Percentiles rank a stretch among this genome's conserved stretches.
Evolutionary conservation across 768 basidiomycete genomes (phyloP).

Genomic region (Terana coerulea): DNA sequence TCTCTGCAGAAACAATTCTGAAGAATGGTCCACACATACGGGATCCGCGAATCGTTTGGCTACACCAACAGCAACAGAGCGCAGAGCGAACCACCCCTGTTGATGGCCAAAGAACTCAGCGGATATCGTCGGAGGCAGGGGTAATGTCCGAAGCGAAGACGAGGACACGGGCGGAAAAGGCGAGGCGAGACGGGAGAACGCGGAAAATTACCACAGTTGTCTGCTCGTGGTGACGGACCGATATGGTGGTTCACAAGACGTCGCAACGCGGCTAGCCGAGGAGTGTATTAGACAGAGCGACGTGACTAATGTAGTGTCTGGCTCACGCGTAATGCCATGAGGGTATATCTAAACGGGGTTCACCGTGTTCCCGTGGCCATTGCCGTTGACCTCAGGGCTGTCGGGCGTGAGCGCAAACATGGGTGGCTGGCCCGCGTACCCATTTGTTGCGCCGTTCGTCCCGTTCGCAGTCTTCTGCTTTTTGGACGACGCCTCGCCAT

Average conservation of each 20-base stretch:
- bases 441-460: neutral
- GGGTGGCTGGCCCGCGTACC: neutral
- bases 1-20: neutral
- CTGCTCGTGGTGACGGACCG: neutral
- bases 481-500: constrained; percentile 27
- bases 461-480: constrained; percentile 31
- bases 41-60: constrained; percentile 3
- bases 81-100: constrained; percentile 6
- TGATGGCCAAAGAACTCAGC: constrained; percentile 22
- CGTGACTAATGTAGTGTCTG: neutral
- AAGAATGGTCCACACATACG: constrained; percentile 3
- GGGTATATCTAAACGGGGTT: constrained; percentile 5
- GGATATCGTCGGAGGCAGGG: constrained; percentile 8
- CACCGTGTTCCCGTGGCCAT: neutral
- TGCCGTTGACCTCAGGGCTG: constrained; percentile 4
- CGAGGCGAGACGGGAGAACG: neutral
- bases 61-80: constrained; percentile 1
- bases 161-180: neutral
- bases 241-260: neutral
- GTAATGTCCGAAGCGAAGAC: constrained; percentile 2
- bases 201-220: neutral
- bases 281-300: neutral
- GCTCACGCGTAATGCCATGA: neutral
- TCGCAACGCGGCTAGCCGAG: neutral
- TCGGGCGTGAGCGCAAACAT: constrained; percentile 8